Evolutionary conservation across 441 rosid species (phyloP), one percentile per base, ranked within the genome.

Genomic region (Gossypium gossypioides): DNA sequence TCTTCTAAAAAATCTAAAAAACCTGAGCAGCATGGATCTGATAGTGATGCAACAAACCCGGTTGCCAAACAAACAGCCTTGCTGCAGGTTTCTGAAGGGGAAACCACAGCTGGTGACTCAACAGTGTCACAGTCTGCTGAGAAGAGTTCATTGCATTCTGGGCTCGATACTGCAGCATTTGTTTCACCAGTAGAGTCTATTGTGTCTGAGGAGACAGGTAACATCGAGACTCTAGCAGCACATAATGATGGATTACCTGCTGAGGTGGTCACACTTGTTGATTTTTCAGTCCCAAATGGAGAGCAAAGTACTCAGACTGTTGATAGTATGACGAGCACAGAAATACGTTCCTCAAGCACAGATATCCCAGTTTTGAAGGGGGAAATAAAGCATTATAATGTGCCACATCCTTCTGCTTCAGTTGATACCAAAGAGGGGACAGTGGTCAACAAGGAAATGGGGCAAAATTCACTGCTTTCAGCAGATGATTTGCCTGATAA

Each of bases 1-100:
- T 87, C 97, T 75, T 84, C 91, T 19, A 91, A 87, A 77, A 93
- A 77, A 75, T 81, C 86, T 62, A 74, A 77, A 70, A 90, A 86
- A 79, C 12, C 58, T 19, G 58, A 54, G 58, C 25, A 54, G 58
- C 58, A 54, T 18, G 58, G 21, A 54, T 71, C 78, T 69, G 87
- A 85, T 76, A 66, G 76, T 80, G 93, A 82, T 51, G 68, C 77
- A 24, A 69, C 74, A 72, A 58, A 85, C 52, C 51, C 62, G 68
- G 81, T 48, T 50, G 72, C 37, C 54, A 57, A 70, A 57, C 54
- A 83, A 21, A 70, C 77, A 61, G 73, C 50, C 74, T 58, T 66
- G 3, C 68, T 76, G 10, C 64, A 57, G 69, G 85, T 76, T 73
- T 72, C 71, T 44, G 89, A 78, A 75, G 83, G 46, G 76, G 94